Evolutionary conservation across 1,139 yeast species (phyloP), one percentile per base, ranked within the genome.

Genomic region (Hyphopichia burtonii): DNA sequence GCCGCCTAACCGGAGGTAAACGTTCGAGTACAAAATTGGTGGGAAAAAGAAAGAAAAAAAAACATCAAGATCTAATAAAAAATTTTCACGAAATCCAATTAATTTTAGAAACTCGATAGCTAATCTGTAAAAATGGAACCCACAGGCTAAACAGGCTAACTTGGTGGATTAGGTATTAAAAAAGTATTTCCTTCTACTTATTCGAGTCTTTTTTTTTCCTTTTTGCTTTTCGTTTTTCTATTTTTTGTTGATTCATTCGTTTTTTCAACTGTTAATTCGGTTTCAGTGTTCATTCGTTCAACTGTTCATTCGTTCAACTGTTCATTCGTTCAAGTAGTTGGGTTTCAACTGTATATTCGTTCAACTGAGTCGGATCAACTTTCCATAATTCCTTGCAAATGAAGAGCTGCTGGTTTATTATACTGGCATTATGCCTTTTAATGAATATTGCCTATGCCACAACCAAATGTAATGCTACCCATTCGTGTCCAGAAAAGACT

Each of bases 401-500:
- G 19, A 30, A 30, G 17, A 30, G 14, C 17, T 15, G 19, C 3
- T 25, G 7, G n/a, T 8, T 10, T 8, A 9, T 34, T 14, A 23
- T 25, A 9, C 19, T 25, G 31, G 31, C 37, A n/a, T 42, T 25
- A 7, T 25, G 7, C 28, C 28, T 44, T 16, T 46, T 45, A 7
- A 14, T 40, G 2, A 55, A 53, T 17, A 50, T 45, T 31, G 58
- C 52, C 27, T 55, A 43, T 8, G 52, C 50, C 33, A 45, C 47
- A 51, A 49, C 37, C 42, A 45, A 59, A 8, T 86, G 95, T 65
- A 73, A 73, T 41, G 59, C 66, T 9, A 63, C 74, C 14, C 47
- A 53, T n/a, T 56, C 64, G 11, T 89, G 96, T 65, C 96, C 96
- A 0, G 76, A 79, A 51, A 74, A 71, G 34, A 53, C 65, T 41